Conservation (phyloP, 2,329 filamentous ascomycete species). For the Ceratocystis variospora region DNA sequence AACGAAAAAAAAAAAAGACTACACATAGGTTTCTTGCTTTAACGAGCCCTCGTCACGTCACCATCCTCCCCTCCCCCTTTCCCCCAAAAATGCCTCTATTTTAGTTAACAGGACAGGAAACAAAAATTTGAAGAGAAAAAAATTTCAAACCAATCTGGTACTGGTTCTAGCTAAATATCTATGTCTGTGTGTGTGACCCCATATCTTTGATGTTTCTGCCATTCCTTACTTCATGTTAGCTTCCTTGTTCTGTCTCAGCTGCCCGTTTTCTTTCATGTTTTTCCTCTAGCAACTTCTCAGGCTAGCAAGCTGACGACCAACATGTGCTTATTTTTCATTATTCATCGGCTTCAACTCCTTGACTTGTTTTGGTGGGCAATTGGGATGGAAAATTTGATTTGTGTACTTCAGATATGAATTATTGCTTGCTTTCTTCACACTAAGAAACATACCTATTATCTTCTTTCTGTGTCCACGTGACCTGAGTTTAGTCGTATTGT, state of each 20-base stretch:
- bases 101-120: slow-evolving; percentile 17
- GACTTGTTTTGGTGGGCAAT: no score
- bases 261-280: background rate
- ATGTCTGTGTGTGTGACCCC: background rate
- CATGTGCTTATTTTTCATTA: no score
- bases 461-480: background rate
- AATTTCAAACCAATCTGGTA: slow-evolving; percentile 17
- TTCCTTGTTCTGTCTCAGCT: background rate
- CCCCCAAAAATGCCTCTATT: slow-evolving; percentile 8
- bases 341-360: no score
- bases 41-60: background rate
- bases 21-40: slow-evolving; percentile 6
- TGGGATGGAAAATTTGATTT: background rate
- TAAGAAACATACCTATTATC: no score
- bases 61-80: background rate
- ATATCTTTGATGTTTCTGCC: background rate
- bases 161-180: background rate
- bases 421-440: no score
- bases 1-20: background rate
- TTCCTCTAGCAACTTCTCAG: background rate
- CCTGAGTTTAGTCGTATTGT: background rate
- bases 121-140: slow-evolving; percentile 19
- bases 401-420: background rate
- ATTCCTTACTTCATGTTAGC: background rate
- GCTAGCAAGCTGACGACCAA: background rate